phyloP scores from a whole-genome alignment of 805 yeast genomes.

The Kodamaea kakaduensis region DNA sequence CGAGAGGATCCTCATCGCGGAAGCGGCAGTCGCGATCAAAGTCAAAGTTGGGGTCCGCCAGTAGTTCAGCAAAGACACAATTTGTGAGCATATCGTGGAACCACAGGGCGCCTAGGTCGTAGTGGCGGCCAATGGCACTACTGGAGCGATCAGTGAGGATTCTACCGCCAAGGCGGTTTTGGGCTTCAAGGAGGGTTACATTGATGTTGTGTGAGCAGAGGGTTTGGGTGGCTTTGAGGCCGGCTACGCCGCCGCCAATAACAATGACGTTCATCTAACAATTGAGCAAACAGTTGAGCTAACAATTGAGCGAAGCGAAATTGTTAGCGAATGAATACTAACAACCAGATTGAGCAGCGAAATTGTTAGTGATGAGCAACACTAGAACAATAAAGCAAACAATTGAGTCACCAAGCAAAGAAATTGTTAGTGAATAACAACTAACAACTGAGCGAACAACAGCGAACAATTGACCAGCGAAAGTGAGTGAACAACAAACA shows the following conservation, averaged over 20 bases:
- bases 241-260: slow-evolving; percentile 25
- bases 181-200: slow-evolving; percentile 21
- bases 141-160: slow-evolving; percentile 17
- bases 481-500: no score
- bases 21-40: slow-evolving; percentile 34
- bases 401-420: no score
- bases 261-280: slow-evolving; percentile 14
- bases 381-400: no score
- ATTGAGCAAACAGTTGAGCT: no score
- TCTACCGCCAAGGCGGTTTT: slow-evolving; percentile 22
- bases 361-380: no score
- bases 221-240: slow-evolving; percentile 24
- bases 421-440: no score
- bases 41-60: slow-evolving; percentile 16
- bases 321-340: no score
- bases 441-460: no score
- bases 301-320: no score
- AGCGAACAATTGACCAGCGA: no score
- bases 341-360: no score
- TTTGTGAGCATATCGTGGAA: slow-evolving; percentile 78
- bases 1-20: slow-evolving; percentile 41
- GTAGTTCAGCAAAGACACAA: slow-evolving; percentile 28
- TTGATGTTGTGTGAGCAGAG: slow-evolving; percentile 17
- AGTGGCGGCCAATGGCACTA: slow-evolving; percentile 25
- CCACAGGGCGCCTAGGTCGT: slow-evolving; percentile 92